Base-by-base conservation (phyloP, 2,329 filamentous ascomycete genomes). In the Monilinia vaccinii-corymbosi region DNA sequence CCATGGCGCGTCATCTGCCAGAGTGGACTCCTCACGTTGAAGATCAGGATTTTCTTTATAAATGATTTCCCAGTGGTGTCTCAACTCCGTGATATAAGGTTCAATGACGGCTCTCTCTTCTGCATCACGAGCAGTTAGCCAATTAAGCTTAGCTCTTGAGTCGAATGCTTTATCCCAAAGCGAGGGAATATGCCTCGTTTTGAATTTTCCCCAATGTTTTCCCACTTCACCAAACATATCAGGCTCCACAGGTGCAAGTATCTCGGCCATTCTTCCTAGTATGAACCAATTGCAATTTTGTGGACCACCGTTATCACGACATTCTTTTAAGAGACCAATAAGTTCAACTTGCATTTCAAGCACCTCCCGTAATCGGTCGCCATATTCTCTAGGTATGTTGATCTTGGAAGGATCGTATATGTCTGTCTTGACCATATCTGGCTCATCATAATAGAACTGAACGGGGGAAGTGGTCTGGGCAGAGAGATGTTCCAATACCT, bases 381-480 rank as follows among this genome's bases (percentile, higher is more conserved):
- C 51, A 44, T 55, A 55, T 32, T 44, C 38, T 9, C 51, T 42
- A 3, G 51, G 40, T 21, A 55, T 55, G n/a, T 55, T 55, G 1
- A 55, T 55, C 25, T 55, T 55, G n/a, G 18, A 18, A 44, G 51
- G 51, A 13, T 55, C 51, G 28, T 55, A 56, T n/a, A 34, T 25
- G 8, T 46, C 53, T 48, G 23, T 56, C 10, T 56, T 56, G 53
- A 56, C 40, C 53, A 48, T 56, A 18, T 56, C 53, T 21, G 44
- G 53, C 31, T 56, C 53, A 23, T 56, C 53, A 36, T 34, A 56
- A 23, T 25, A 56, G 3, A 56, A 36, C 10, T 46, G 28, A 36
- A 56, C 4, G 14, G 23, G 42, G n/a, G 53, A 42, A 9, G 53
- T 56, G n/a, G 53, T 56, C 21, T 36, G 34, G 4, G 44, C 40